Evolutionary conservation across 345 rosid species (phyloP).

Genomic region (Clausena lansium): DNA sequence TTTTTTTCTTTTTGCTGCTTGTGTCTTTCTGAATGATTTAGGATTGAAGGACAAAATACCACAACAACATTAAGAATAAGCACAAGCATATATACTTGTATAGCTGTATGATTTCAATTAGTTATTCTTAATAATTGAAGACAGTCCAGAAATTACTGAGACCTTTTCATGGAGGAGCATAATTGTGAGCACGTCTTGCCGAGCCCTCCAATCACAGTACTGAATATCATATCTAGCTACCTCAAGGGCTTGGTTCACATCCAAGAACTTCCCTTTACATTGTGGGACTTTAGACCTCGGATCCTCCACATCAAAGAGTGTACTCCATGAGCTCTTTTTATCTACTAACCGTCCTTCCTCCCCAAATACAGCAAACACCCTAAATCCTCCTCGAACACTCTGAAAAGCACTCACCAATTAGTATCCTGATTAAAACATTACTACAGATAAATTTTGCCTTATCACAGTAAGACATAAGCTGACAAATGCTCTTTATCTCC

Average conservation of each 20-base stretch:
- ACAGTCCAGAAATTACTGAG: neutral
- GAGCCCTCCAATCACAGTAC: constrained; percentile 93
- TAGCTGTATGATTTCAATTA: neutral
- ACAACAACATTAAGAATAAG: neutral
- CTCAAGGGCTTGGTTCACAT: constrained; percentile 86
- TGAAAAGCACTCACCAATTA: constrained; percentile 32
- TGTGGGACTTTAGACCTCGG: constrained; percentile 87
- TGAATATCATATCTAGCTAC: constrained; percentile 91
- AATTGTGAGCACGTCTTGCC: constrained; percentile 91
- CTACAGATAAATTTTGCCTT: neutral
- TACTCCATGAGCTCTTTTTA: constrained; percentile 75
- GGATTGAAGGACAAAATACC: neutral
- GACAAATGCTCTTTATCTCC: neutral
- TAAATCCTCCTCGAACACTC: constrained; percentile 61
- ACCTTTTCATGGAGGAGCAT: constrained; percentile 98
- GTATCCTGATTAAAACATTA: neutral
- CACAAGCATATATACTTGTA: neutral
- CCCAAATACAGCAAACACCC: constrained; percentile 78
- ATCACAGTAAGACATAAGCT: neutral
- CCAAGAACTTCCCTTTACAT: constrained; percentile 80
- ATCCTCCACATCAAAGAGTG: constrained; percentile 88
- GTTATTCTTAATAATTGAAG: neutral
- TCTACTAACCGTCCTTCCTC: constrained; percentile 65
- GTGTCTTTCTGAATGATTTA: neutral
- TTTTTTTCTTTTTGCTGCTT: neutral